Conservation (phyloP, 768 basidiomycete species). For the Lentinula sp. region DNA sequence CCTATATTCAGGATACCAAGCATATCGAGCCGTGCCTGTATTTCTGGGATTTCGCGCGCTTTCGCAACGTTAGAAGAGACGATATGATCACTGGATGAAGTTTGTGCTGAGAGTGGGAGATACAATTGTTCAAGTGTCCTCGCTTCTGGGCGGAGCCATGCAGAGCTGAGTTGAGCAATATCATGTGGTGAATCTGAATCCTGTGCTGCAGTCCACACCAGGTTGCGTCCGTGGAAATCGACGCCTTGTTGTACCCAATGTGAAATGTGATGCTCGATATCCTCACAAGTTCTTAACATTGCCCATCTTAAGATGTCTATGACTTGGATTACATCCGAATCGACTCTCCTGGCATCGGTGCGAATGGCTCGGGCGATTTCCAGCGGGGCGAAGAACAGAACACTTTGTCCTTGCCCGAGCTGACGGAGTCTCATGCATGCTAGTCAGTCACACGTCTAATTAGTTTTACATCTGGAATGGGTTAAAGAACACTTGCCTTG, state of each 20-base stretch:
- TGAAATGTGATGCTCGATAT: conserved; percentile 31
- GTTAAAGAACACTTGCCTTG: too few relatives aligned
- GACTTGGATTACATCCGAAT: conserved; percentile 9
- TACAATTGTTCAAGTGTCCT: conserved; percentile 21
- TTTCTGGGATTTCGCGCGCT: neutral
- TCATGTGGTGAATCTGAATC: neutral
- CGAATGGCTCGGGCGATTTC: conserved; percentile 34
- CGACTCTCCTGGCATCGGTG: conserved; percentile 10
- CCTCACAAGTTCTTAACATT: conserved; percentile 35
- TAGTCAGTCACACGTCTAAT: conserved; percentile 5
- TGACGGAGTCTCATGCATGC: conserved; percentile 51
- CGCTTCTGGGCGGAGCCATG: conserved; percentile 23
- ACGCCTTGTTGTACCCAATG: conserved; percentile 36
- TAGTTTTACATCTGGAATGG: too few relatives aligned
- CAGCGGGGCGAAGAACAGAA: conserved; percentile 40
- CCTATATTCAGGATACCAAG: conserved; percentile 4
- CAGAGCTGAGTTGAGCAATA: neutral
- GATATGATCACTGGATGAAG: neutral
- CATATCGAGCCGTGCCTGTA: conserved; percentile 6
- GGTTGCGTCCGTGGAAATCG: conserved; percentile 22
- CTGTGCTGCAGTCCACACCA: conserved; percentile 3
- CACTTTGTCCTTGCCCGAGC: conserved; percentile 38
- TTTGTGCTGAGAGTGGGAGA: neutral
- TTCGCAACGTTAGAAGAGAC: neutral
- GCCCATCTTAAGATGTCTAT: conserved; percentile 36